phyloP scores from a whole-genome alignment of 176 grass and related monocot species.

The Echinochloa phyllopogon region DNA sequence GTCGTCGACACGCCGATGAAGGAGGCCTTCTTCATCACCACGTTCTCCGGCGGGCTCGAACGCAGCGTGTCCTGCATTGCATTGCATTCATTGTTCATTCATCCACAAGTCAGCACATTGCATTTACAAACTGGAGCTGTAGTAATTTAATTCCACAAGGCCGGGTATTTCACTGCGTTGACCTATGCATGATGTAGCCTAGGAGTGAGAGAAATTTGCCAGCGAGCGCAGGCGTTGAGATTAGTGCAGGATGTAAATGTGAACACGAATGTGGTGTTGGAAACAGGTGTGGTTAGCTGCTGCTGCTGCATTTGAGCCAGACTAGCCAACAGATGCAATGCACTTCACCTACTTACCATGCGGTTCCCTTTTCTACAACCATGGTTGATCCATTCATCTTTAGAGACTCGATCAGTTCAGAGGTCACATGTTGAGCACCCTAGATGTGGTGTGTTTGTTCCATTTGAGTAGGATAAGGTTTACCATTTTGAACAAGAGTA shows the following conservation, averaged over 20 bases:
- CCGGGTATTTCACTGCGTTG: background rate
- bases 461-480: background rate
- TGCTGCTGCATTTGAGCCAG: background rate
- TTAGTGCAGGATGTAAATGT: background rate
- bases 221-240: background rate
- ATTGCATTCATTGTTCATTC: background rate
- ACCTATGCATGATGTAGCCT: slow-evolving; percentile 11
- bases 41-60: slow-evolving; percentile 83
- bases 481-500: background rate
- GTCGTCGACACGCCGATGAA: slow-evolving; percentile 78
- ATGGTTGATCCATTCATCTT: background rate
- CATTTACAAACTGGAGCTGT: no score
- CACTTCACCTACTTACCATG: background rate
- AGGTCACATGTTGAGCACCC: background rate
- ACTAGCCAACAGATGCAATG: background rate
- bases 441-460: background rate
- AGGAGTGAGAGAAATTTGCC: background rate
- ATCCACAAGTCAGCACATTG: background rate
- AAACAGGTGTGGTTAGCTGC: background rate
- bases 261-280: background rate
- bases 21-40: slow-evolving; percentile 94
- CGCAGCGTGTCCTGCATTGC: slow-evolving; percentile 87
- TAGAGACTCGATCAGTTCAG: background rate
- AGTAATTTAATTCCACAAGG: background rate
- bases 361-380: background rate